Base-by-base conservation (phyloP, 768 basidiomycete species). In the Kwoniella heveanensis region DNA sequence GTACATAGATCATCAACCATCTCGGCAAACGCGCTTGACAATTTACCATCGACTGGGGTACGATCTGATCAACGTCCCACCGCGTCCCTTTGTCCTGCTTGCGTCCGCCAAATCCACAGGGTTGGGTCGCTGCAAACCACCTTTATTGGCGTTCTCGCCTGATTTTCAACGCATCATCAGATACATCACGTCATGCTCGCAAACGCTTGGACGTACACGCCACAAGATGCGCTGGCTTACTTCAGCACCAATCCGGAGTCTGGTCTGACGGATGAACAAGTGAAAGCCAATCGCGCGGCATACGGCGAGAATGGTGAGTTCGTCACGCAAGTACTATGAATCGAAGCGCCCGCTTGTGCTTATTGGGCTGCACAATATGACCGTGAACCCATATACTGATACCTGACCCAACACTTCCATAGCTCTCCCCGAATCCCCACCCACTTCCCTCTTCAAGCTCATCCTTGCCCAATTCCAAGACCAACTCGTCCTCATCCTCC, bases 401-500 rank as follows among this genome's bases (percentile, higher is more conserved):
- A n/a, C n/a, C n/a, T n/a, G n/a, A n/a, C n/a, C n/a, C n/a, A n/a
- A n/a, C n/a, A n/a, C n/a, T 27, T 29, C 26, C 27, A 15, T 79
- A 98, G 95, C 91, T 76, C 84, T 99, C 7, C 94, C 95, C 12
- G 92, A 96, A 75, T 91, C 94, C 10, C 88, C 91, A 0, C 82
- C 91, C 2, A 96, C 95, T 3, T 91, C 94, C 2, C 77, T 98
- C 30, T 93, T 92, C 91, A 85, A 91, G 76, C 87, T 98, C 64
- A 89, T 99, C 64, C 85, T 99, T n/a, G 93, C 96, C 70, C 95
- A 99, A 82, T 99, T 99, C 85, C 90, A 98, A 83, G 95, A 99
- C 82, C 92, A 96, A 80, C 86, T 99, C 27, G 95, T 99, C 46
- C 88, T 99, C 67, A 98, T 99, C 76, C 86, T 99, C 32, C 88